Base-by-base conservation (phyloP, 805 yeast genomes). In the Candida ulmi region DNA sequence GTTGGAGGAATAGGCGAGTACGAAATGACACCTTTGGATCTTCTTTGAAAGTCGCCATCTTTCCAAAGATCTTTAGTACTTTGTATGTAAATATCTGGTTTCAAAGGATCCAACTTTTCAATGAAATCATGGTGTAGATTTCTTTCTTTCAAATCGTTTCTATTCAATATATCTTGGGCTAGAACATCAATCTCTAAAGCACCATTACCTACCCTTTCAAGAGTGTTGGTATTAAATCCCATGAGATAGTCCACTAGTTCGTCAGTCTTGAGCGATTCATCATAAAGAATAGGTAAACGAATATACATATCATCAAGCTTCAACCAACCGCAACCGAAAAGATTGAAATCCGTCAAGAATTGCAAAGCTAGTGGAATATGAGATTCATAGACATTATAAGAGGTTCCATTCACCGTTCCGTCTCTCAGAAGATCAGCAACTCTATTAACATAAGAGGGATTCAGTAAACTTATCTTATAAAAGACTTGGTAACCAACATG, bases 281-380 rank as follows among this genome's bases (percentile, higher is more conserved):
- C 43, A 33, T 55, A 60, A 7, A 74, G 40, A 8, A 79, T 49
- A 0, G 95, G 93, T 3, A 63, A 53, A 38, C 96, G 57, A 56
- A 83, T 82, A 45, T 62, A 72, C 18, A 74, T 61, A 4, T 62
- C 47, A 2, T 56, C 50, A 1, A 81, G 41, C 15, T 70, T 62
- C 17, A 90, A 43, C 91, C 95, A 86, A 5, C 81, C 79, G 58
- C 96, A 86, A 1, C 96, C 95, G 54, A 72, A 86, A 24, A 91
- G 60, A 54, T 91, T 90, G 60, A 72, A 88, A 55, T 93, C 99
- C 0, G 84, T 69, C 21, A 87, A 58, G 53, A 91, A 88, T 54
- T 93, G 97, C 7, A 87, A 58, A 1, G 75, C 54, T 49, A 68
- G 83, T 0, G 96, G 88, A 11, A 91, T 70, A 54, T 93, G 98